A percentile compares a stretch with the other conserved stretches of the same genome.
phyloP scores from a whole-genome alignment of 768 basidiomycete genomes.

The Amanita jacksonii region DNA sequence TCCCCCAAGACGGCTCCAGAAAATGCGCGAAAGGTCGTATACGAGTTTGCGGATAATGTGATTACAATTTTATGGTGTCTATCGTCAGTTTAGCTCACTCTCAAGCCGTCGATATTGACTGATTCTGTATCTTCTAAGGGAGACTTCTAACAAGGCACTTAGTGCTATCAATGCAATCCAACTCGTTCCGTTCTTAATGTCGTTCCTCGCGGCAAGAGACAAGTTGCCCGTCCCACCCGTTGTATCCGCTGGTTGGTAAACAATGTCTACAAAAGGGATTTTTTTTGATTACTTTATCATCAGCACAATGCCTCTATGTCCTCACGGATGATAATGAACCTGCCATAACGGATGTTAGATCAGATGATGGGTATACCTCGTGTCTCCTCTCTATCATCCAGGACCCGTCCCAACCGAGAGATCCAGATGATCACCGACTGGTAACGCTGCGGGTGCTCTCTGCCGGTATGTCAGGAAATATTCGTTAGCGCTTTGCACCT shows the following conservation, averaged over 20 bases:
- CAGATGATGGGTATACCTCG: constrained; percentile 49
- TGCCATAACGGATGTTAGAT: constrained; percentile 54
- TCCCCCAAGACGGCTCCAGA: constrained; percentile 55
- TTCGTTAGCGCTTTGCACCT: not conserved
- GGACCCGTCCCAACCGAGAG: constrained; percentile 27
- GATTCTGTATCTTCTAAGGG: constrained; percentile 38
- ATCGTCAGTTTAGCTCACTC: constrained; percentile 51
- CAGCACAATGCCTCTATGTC: constrained; percentile 90
- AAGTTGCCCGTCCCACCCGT: constrained; percentile 64
- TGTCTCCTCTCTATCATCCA: constrained; percentile 58
- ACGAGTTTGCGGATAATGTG: constrained; percentile 85
- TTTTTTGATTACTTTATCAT: not conserved
- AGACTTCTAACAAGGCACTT: constrained; percentile 90
- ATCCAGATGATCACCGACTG: constrained; percentile 36
- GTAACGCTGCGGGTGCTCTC: constrained; percentile 56
- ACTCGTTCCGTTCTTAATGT: constrained; percentile 78
- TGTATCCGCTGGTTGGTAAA: constrained; percentile 62
- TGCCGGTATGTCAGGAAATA: constrained; percentile 40
- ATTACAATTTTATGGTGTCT: constrained; percentile 92
- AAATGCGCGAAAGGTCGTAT: constrained; percentile 65
- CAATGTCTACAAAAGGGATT: not conserved
- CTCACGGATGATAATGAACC: constrained; percentile 86
- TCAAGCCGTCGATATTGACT: not conserved
- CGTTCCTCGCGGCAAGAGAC: constrained; percentile 70
- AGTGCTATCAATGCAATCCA: constrained; percentile 76